These are phyloP conservation scores for Penicillium sp. DNA, from an alignment of 2,329 filamentous ascomycete species.

Conservation along the genomic window DNA sequence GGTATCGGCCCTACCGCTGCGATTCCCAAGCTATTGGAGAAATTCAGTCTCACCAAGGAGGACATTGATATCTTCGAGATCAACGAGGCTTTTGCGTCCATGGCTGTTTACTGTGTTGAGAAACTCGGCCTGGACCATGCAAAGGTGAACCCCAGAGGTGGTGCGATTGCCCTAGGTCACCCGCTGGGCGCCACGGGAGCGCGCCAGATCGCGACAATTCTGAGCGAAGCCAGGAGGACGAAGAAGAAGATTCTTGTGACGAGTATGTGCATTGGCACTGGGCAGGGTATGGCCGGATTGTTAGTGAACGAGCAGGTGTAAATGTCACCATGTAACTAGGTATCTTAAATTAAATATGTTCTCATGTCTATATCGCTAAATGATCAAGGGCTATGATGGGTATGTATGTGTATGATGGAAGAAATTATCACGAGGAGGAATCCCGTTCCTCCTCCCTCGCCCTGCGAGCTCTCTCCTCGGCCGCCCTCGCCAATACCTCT, in stretches of 20 bases:
- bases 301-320: constrained; percentile 67
- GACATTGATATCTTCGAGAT: constrained; percentile 92
- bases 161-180: constrained; percentile 90
- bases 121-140: constrained; percentile 66
- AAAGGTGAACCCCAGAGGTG: constrained; percentile 90
- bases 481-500: constrained; percentile 75
- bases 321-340: constrained; percentile 1
- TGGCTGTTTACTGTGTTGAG: constrained; percentile 92
- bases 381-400: constrained; percentile 8
- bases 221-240: constrained; percentile 80
- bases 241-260: constrained; percentile 92
- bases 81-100: constrained; percentile 97
- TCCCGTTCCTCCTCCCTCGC: constrained; percentile 47
- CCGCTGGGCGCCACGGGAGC: constrained; percentile 89
- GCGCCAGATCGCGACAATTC: constrained; percentile 85
- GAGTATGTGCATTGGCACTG: constrained; percentile 81
- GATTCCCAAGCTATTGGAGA: constrained; percentile 79
- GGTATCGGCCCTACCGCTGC: constrained; percentile 71
- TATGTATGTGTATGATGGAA: background rate
- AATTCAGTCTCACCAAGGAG: constrained; percentile 76
- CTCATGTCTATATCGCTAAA: background rate
- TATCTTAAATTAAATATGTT: constrained; percentile 8
- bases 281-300: constrained; percentile 69
- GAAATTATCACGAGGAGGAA: constrained; percentile 7
- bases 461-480: constrained; percentile 68